These are phyloP conservation scores for Dunaliella sp. DNA, from an alignment of 139 green algal species.

Conservation along the genomic window DNA sequence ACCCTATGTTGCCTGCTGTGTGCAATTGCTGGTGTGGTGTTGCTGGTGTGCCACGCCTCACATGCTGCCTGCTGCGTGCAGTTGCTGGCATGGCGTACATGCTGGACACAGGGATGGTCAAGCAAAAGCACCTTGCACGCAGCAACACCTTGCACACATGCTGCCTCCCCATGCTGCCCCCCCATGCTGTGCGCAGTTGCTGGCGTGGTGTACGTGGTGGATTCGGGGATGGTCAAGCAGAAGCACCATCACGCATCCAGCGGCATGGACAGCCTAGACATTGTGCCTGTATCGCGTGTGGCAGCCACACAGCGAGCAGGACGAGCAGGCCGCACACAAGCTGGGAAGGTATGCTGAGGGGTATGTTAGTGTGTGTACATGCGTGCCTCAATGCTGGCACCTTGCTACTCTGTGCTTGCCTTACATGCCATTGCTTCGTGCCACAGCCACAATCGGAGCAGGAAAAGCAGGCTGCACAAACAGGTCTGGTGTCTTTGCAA, in stretches of 20 bases:
- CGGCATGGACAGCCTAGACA: slow-evolving; percentile 83
- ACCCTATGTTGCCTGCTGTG: too few species aligned
- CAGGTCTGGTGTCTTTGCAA: too few species aligned
- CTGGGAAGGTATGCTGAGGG: slow-evolving; percentile 59
- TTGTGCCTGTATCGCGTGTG: slow-evolving; percentile 80
- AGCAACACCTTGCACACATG: not conserved
- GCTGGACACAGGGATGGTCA: slow-evolving; percentile 86
- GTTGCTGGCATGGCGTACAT: slow-evolving; percentile 86
- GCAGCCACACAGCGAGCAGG: slow-evolving; percentile 89
- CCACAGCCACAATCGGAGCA: too few species aligned
- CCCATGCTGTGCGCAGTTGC: slow-evolving; percentile 49
- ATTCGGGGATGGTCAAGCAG: slow-evolving; percentile 90
- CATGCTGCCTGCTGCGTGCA: slow-evolving; percentile 15
- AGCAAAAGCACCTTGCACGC: slow-evolving; percentile 86
- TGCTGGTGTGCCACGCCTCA: too few species aligned
- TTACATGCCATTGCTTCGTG: too few species aligned
- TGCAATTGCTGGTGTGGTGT: slow-evolving; percentile 78
- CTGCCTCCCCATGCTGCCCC: not conserved
- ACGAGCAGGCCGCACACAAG: slow-evolving; percentile 78
- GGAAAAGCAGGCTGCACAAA: too few species aligned
- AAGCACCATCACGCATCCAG: slow-evolving; percentile 84
- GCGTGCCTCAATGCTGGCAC: too few species aligned
- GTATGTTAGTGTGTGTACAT: not conserved
- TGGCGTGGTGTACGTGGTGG: slow-evolving; percentile 87
- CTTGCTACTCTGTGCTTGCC: too few species aligned